Conservation (phyloP, 495 filamentous ascomycete genomes). For the Neurospora sp. region DNA sequence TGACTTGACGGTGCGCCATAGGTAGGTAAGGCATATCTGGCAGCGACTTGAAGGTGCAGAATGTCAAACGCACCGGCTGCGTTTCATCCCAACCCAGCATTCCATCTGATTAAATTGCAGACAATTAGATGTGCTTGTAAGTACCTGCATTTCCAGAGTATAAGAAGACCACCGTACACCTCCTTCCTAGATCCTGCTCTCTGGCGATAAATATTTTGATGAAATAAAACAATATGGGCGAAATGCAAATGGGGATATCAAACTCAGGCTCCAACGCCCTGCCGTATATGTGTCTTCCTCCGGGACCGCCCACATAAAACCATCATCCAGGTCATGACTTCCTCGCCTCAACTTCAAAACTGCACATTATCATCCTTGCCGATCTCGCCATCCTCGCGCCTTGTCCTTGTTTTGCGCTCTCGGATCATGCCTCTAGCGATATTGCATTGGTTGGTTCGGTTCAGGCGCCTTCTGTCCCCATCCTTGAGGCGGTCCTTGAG, state of each 20-base stretch:
- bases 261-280: background rate
- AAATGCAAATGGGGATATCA: background rate
- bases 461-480: constrained; percentile 17
- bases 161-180: background rate
- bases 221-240: background rate
- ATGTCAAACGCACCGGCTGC: background rate
- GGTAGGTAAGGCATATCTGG: background rate
- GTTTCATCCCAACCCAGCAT: background rate
- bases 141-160: background rate
- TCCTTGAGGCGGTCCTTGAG: constrained; percentile 11
- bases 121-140: background rate
- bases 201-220: background rate
- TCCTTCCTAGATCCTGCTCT: background rate
- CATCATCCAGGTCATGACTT: background rate
- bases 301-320: background rate
- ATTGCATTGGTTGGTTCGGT: constrained; percentile 27
- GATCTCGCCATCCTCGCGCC: background rate
- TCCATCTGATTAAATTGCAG: background rate
- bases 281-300: background rate
- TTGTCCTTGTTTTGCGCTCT: too few relatives aligned
- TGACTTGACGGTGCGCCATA: background rate
- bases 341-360: background rate
- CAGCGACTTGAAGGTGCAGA: background rate
- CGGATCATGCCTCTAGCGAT: constrained; percentile 8
- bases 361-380: background rate